Percentiles rank a stretch among this genome's conserved stretches.
phyloP scores from a whole-genome alignment of 805 yeast species.

The Isabelozyma rhagii region DNA sequence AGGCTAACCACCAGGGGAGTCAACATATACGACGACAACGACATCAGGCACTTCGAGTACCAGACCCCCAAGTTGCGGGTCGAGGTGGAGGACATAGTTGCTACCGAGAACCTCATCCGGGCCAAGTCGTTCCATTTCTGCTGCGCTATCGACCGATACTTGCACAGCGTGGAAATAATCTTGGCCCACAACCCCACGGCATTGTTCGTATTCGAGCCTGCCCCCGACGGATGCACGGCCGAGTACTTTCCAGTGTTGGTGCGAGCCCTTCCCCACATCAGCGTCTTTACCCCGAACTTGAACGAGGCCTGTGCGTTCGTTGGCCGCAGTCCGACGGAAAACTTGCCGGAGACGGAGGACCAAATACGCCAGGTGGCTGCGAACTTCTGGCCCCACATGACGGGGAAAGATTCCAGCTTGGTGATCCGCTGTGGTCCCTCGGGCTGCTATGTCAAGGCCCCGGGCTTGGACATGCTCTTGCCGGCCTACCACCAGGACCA shows the following conservation, averaged over 20 bases:
- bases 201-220: constrained; percentile 76
- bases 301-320: constrained; percentile 74
- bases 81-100: constrained; percentile 50
- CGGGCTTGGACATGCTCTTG: constrained; percentile 37
- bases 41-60: constrained; percentile 55
- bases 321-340: constrained; percentile 29
- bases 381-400: constrained; percentile 39
- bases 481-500: constrained; percentile 70
- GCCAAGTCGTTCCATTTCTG: constrained; percentile 62
- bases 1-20: constrained; percentile 79
- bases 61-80: constrained; percentile 60
- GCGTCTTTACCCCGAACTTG: constrained; percentile 78
- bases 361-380: constrained; percentile 43
- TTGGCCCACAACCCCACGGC: constrained; percentile 13
- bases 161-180: constrained; percentile 40
- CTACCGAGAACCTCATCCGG: constrained; percentile 30
- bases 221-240: constrained; percentile 69
- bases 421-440: constrained; percentile 73
- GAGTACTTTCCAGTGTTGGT: constrained; percentile 36
- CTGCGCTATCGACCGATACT: constrained; percentile 65
- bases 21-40: constrained; percentile 67
- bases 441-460: constrained; percentile 57
- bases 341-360: constrained; percentile 35
- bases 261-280: constrained; percentile 42
- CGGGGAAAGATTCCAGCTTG: constrained; percentile 41